A percentile compares a stretch with the other conserved stretches of the same genome.
Evolutionary conservation across 306 rosid genomes (phyloP).

Genomic region (Quercus dentata): DNA sequence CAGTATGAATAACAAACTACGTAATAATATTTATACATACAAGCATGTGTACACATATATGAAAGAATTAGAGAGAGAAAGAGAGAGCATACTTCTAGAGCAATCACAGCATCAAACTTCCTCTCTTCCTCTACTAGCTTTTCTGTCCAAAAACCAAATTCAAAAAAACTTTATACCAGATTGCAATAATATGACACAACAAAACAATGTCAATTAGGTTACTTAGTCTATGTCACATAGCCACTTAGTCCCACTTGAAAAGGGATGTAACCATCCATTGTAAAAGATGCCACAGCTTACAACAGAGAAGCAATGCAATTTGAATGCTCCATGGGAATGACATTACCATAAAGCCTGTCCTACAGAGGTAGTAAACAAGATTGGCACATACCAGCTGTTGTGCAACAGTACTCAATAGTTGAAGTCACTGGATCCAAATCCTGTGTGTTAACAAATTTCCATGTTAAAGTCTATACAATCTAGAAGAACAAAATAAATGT

Average conservation of each 20-base stretch:
- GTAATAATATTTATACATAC: neutral
- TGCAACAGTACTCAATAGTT: slow-evolving; percentile 68
- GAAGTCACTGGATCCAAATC: slow-evolving; percentile 83
- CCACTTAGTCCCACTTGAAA: slow-evolving; percentile 1
- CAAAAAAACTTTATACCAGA: slow-evolving; percentile 3
- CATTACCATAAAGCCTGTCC: slow-evolving; percentile 9
- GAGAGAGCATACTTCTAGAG: slow-evolving; percentile 67
- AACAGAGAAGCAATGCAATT: neutral
- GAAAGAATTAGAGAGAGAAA: neutral
- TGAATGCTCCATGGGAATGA: neutral
- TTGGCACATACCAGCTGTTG: slow-evolving; percentile 77
- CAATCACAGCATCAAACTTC: slow-evolving; percentile 78
- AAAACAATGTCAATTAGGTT: neutral
- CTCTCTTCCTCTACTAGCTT: slow-evolving; percentile 78
- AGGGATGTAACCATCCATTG: neutral
- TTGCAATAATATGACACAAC: neutral
- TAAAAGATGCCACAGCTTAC: slow-evolving; percentile 4
- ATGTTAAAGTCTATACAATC: neutral
- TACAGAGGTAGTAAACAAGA: slow-evolving; percentile 23
- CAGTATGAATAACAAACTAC: neutral
- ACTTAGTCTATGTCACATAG: neutral
- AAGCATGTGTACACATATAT: neutral
- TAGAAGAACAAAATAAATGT: slow-evolving; percentile 5
- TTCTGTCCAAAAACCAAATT: slow-evolving; percentile 47
- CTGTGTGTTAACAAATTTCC: slow-evolving; percentile 38